These are phyloP conservation scores for Ceratobasidium sp. DNA, from an alignment of 1,284 basidiomycete species.

Conservation along the genomic window DNA sequence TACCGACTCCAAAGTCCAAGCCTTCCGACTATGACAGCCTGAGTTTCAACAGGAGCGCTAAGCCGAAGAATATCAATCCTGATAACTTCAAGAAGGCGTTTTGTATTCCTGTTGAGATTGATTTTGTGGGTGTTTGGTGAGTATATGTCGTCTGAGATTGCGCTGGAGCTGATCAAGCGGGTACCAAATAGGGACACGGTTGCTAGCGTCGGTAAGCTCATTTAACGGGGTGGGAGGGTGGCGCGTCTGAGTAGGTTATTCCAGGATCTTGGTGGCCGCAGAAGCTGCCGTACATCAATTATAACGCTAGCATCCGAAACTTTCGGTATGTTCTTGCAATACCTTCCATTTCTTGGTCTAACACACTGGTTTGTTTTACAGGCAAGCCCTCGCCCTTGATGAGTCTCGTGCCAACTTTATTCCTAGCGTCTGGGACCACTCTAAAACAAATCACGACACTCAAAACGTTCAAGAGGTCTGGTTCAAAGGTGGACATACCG, in stretches of 20 bases:
- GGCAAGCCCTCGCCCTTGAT: slow-evolving; percentile 51
- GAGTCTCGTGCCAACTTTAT: slow-evolving; percentile 50
- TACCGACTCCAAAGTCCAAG: no score
- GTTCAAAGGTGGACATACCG: slow-evolving; percentile 36
- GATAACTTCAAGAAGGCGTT: slow-evolving; percentile 43
- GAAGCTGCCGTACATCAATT: slow-evolving; percentile 36
- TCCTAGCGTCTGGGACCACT: slow-evolving; percentile 45
- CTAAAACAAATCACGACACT: neutral
- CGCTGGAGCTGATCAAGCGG: neutral
- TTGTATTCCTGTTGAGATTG: slow-evolving; percentile 28
- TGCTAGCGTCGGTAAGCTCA: slow-evolving; percentile 26
- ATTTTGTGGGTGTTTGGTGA: slow-evolving; percentile 46
- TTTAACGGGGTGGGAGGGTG: neutral
- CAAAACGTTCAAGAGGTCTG: slow-evolving; percentile 32
- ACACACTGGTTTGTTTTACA: neutral
- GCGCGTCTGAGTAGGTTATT: neutral
- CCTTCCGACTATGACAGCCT: no score
- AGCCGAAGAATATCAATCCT: neutral
- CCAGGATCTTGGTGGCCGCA: neutral
- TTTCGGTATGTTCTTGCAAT: slow-evolving; percentile 35
- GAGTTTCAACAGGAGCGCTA: neutral
- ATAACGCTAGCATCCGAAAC: slow-evolving; percentile 33
- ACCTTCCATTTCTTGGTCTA: no score
- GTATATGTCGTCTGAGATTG: neutral
- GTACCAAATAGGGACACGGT: slow-evolving; percentile 40